Conservation (phyloP, 257 asterid species). For the Datura wrightii region DNA sequence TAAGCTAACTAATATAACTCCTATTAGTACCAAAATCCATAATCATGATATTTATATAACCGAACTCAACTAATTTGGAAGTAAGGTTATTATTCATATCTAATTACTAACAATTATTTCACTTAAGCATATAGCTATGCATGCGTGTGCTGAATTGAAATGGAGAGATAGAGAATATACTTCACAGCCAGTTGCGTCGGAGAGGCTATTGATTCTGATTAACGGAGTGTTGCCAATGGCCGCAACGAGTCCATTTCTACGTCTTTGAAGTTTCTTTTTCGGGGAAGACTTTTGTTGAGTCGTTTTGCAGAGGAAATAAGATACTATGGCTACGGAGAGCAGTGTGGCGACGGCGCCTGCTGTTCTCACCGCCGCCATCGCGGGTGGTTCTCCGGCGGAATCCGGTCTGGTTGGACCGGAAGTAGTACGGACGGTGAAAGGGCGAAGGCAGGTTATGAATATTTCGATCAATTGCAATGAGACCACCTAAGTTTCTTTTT, state of each 20-base stretch:
- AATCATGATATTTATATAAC: background rate
- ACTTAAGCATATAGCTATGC: background rate
- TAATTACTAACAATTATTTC: background rate
- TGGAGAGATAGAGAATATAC: constrained; percentile 41
- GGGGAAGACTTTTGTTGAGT: constrained; percentile 45
- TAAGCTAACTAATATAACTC: background rate
- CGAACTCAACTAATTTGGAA: background rate
- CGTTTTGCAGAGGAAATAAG: constrained; percentile 49
- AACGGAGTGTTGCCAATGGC: constrained; percentile 96
- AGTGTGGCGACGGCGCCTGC: constrained; percentile 62
- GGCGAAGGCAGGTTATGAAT: background rate
- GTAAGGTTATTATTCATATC: background rate
- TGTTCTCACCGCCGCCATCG: constrained; percentile 57
- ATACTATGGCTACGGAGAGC: constrained; percentile 61
- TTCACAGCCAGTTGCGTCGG: constrained; percentile 93
- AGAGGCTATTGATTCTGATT: constrained; percentile 87
- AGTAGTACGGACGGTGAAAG: background rate
- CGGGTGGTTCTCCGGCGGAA: background rate
- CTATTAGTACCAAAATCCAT: background rate
- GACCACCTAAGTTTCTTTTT: background rate
- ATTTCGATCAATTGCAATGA: background rate
- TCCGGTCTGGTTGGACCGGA: constrained; percentile 13
- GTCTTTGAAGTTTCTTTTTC: constrained; percentile 43
- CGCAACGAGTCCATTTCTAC: constrained; percentile 71
- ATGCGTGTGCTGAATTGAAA: constrained; percentile 2